Base-by-base conservation (phyloP, 2,329 filamentous ascomycete species). In the Xylariaceae sp. region DNA sequence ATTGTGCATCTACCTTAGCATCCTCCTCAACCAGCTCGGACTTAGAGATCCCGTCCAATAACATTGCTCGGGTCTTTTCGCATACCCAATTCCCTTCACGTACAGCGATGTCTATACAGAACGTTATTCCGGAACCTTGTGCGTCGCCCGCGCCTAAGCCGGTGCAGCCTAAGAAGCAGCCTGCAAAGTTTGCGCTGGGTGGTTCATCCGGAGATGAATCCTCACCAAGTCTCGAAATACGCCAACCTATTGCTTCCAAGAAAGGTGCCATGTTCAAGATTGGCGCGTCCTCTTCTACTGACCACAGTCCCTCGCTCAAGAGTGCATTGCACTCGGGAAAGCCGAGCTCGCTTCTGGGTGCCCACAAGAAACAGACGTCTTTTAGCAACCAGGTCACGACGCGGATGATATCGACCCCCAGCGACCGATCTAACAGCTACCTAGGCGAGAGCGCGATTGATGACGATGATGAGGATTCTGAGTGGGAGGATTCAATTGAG, bases 371-470 rank as follows among this genome's bases (percentile, higher is more conserved):
- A 80, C 85, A 88, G 60, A 84, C 90, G 0, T 92, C 91, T 0
- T 94, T 96, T 73, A 88, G 86, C 75, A 88, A 90, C 67, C 85
- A 92, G 64, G 82, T 93, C 51, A 81, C 83, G 47, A 87, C 86
- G 13, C 82, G 85, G 60, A 87, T 84, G 6, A 88, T 89, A 58
- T 82, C 84, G 74, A 83, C 51, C 76, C 81, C 53, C 73, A 82
- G 64, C 57, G 83, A 87, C 61, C 77, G 79, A 47, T 82, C 81
- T 4, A 82, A 88, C 55, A 82, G 80, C 65, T 87, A 89, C 61
- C 82, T 91, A 37, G 89, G 90, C 45, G 90, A 94, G 77, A 93
- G 89, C 70, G 90, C 89, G 56, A 92, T 94, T 58, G 86, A 88
- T 55, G 86, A 88, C 55, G 86, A 89, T 56, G 84, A 86, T n/a